Evolutionary conservation across 2,329 filamentous ascomycete genomes (phyloP).

Genomic region (Trichocomaceae sp.): DNA sequence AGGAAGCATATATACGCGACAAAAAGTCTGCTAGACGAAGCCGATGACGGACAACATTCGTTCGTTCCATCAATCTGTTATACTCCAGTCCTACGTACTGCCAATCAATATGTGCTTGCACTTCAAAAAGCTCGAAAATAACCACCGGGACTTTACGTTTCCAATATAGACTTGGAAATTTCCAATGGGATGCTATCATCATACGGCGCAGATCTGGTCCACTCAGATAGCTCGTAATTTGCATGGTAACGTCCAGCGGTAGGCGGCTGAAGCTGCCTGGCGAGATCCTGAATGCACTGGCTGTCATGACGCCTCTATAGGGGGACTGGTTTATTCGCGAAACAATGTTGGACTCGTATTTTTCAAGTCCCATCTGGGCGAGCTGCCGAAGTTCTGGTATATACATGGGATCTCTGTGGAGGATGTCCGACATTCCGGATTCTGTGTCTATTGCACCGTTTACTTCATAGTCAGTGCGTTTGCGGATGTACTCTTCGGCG

Average conservation of each 20-base stretch:
- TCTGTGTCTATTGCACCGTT: not conserved
- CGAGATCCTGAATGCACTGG: constrained; percentile 1
- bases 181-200: constrained; percentile 4
- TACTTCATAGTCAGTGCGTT: not conserved
- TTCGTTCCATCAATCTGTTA: not conserved
- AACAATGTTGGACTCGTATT: not conserved
- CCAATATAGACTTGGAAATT: not conserved
- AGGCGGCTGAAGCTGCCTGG: not conserved
- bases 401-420: not conserved
- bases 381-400: not conserved
- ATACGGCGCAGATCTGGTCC: constrained; percentile 1
- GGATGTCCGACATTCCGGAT: not conserved
- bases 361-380: not conserved
- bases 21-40: not conserved
- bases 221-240: not conserved
- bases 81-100: constrained; percentile 9
- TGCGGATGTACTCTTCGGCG: not conserved
- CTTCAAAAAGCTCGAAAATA: constrained; percentile 3
- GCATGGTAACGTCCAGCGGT: not conserved
- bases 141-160: not conserved
- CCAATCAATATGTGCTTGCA: not conserved
- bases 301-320: not conserved
- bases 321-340: not conserved
- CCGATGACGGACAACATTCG: not conserved
- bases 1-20: constrained; percentile 2